A percentile compares a stretch with the other conserved stretches of the same genome.
These are phyloP conservation scores for Trichoderma sp. DNA, from an alignment of 2,329 filamentous ascomycete species.

Conservation along the genomic window DNA sequence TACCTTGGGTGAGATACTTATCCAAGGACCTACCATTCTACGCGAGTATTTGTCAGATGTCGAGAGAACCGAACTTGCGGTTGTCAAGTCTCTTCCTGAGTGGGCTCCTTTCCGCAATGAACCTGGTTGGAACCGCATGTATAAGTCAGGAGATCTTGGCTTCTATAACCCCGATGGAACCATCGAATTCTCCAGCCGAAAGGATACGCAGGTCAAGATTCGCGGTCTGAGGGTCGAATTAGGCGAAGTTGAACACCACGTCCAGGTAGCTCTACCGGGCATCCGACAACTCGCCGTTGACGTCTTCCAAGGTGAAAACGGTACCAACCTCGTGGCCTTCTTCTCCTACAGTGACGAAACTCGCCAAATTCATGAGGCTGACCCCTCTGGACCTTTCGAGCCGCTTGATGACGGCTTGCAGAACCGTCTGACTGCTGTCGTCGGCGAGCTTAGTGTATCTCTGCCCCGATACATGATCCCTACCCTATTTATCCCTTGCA, in stretches of 20 bases:
- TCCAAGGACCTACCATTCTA: slow-evolving; percentile 24
- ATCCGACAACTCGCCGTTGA: slow-evolving; percentile 24
- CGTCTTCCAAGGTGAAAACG: slow-evolving; percentile 18
- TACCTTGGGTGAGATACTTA: slow-evolving; percentile 25
- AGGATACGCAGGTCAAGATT: slow-evolving; percentile 19
- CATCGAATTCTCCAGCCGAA: slow-evolving; percentile 23
- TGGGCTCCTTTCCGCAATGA: slow-evolving; percentile 22
- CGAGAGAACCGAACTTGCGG: slow-evolving; percentile 11
- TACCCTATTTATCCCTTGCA: slow-evolving; percentile 31
- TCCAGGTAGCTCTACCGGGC: neutral
- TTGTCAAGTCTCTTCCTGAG: slow-evolving; percentile 11
- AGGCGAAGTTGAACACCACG: slow-evolving; percentile 27
- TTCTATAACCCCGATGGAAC: slow-evolving; percentile 26
- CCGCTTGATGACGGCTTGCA: slow-evolving; percentile 18
- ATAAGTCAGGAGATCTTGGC: slow-evolving; percentile 25
- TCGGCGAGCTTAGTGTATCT: slow-evolving; percentile 25
- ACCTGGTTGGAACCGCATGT: slow-evolving; percentile 17
- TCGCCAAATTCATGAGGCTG: slow-evolving; percentile 9
- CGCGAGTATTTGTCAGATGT: slow-evolving; percentile 27
- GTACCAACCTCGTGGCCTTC: slow-evolving; percentile 17
- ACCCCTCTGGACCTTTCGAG: slow-evolving; percentile 27
- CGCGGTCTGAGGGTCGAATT: slow-evolving; percentile 20
- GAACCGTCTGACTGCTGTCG: slow-evolving; percentile 29
- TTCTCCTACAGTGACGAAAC: slow-evolving; percentile 25
- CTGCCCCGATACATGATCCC: slow-evolving; percentile 33